Evolutionary conservation across 1,139 yeast genomes (phyloP), one percentile per base, ranked within the genome.

Genomic region (Sugiyamaella japonica): DNA sequence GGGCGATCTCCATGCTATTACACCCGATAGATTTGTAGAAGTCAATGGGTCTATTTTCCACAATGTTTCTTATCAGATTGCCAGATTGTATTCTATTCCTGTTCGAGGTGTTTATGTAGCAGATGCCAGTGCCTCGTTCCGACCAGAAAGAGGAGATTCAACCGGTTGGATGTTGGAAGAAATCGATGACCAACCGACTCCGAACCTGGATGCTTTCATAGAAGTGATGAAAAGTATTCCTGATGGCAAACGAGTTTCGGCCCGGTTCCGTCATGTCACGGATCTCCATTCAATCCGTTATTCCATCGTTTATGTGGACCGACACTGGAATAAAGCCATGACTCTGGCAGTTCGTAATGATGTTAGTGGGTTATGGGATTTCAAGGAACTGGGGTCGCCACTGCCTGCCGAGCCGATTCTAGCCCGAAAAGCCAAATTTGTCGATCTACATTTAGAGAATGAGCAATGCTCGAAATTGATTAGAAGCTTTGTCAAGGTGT

Each of bases 31-130:
- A 61, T 89, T 82, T 67, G 85, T 90, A 2, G 88, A 85, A 58
- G 93, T 86, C 7, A 86, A 88, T 47, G 97, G 97, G 52, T 96
- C 95, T 0, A 79, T 88, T 0, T 89, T 90, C 72, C 90, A 90
- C 67, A 84, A 87, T 53, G 73, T 90, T 61, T 86, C 95, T 46
- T 91, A 90, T 69, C 97, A 90, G 70, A 78, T 89, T 71, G 97
- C 97, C 1, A 80, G 96, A 66, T 79, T 85, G 53, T 89, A 83
- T 67, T 89, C 95, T 48, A 79, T 89, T 42, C 95, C 97, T 0
- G 91, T 87, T 4, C 79, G 76, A 61, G 97, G 97, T 38, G 96
- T 90, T 0, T 89, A 82, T 66, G 78, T 89, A 46, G 85, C 87
- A 62, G 83, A 86, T 61, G 89, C 95, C 0, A 76, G 86, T 2